phyloP scores from a whole-genome alignment of 208 protist species.

The Naegleria fowleri region DNA sequence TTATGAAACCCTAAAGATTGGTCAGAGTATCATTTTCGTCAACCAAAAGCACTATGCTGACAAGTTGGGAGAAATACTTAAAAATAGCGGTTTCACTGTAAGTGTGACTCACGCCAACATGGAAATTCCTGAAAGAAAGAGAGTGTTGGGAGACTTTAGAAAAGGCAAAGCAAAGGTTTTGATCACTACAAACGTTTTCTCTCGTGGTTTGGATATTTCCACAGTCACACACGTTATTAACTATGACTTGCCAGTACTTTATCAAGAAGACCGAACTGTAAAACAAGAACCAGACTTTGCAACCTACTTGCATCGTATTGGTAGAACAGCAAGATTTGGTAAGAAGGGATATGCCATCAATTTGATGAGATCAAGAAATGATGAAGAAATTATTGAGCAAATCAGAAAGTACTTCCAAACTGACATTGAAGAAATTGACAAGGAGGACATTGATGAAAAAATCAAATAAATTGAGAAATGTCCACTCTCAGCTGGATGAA shows the following conservation, averaged over 20 bases:
- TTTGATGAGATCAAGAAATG: neutral
- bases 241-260: constrained; percentile 44
- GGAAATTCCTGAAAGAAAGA: neutral
- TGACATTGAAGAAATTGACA: neutral
- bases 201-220: constrained; percentile 52
- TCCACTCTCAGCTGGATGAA: too few species aligned
- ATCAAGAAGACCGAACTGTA: neutral
- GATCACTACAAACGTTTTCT: constrained; percentile 25
- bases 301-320: constrained; percentile 27
- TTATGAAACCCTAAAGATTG: neutral
- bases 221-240: constrained; percentile 53
- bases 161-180: constrained; percentile 10
- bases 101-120: neutral
- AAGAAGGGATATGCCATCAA: constrained; percentile 21
- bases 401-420: neutral
- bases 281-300: neutral
- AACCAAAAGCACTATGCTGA: neutral
- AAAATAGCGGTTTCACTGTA: neutral
- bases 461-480: neutral
- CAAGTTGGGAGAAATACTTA: neutral
- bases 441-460: neutral
- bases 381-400: neutral
- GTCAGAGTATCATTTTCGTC: constrained; percentile 28
- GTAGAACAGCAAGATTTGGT: constrained; percentile 25
- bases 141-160: neutral